Conservation (phyloP, 768 basidiomycete species). For the Termitomyces sp. region DNA sequence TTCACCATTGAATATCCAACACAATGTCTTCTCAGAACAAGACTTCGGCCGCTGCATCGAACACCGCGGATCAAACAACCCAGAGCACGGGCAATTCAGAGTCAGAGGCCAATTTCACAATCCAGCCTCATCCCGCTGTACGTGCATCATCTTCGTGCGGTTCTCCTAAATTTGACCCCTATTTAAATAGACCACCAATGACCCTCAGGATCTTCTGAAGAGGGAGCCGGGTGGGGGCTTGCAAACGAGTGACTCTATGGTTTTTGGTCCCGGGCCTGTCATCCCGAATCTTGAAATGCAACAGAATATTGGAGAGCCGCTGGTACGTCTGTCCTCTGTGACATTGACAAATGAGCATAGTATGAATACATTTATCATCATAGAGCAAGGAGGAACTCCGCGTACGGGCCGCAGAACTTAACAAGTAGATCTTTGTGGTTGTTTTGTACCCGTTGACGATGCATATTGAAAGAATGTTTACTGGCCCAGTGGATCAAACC, state of each 20-base stretch:
- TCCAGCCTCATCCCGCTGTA: conserved; percentile 61
- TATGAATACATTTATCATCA: not conserved
- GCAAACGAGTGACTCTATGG: conserved; percentile 29
- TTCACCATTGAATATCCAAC: not conserved
- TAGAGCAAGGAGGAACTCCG: conserved; percentile 49
- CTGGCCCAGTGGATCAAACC: no score
- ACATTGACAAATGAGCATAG: not conserved
- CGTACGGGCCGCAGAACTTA: conserved; percentile 40
- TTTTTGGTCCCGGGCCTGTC: conserved; percentile 37
- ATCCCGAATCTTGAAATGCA: conserved; percentile 38
- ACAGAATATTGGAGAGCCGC: conserved; percentile 40
- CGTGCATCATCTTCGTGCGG: conserved; percentile 9
- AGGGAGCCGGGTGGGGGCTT: conserved; percentile 27
- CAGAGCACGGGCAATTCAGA: conserved; percentile 7
- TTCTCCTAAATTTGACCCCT: not conserved
- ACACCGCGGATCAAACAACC: conserved; percentile 4
- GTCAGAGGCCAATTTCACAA: conserved; percentile 38
- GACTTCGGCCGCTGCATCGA: not conserved
- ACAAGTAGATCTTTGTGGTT: conserved; percentile 13
- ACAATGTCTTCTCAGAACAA: conserved; percentile 6
- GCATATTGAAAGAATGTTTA: no score
- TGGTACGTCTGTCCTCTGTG: conserved; percentile 27
- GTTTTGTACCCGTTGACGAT: no score
- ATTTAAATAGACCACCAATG: conserved; percentile 45
- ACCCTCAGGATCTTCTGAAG: conserved; percentile 48